phyloP scores from a whole-genome alignment of 2,329 filamentous ascomycete genomes.

The Tolypocladium endophyticum region DNA sequence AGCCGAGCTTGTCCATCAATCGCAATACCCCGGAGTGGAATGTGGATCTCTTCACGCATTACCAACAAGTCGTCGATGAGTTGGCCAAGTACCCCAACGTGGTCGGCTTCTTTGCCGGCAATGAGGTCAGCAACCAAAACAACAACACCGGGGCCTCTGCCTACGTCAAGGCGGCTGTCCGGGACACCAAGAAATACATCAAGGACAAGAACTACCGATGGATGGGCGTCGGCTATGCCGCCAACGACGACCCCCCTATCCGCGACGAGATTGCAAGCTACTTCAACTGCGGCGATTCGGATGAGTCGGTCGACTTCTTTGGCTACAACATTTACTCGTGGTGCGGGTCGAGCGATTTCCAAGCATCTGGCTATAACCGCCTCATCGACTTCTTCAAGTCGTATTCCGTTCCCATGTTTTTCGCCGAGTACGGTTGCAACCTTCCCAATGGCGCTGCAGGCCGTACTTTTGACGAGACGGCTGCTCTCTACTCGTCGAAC shows the following conservation, averaged over 20 bases:
- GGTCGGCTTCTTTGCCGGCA: constrained; percentile 96
- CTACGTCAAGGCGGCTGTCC: constrained; percentile 95
- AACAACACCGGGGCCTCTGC: constrained; percentile 87
- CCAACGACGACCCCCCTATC: constrained; percentile 81
- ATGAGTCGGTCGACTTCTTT: constrained; percentile 82
- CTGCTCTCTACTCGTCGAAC: constrained; percentile 62
- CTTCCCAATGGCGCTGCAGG: constrained; percentile 44
- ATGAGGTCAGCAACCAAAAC: constrained; percentile 84
- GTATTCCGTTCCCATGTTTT: constrained; percentile 94
- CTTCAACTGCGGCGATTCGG: constrained; percentile 74
- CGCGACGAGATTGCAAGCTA: constrained; percentile 76
- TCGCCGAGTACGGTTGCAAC: constrained; percentile 98
- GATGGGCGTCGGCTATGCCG: constrained; percentile 90
- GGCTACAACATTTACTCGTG: constrained; percentile 99
- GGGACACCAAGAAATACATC: constrained; percentile 93
- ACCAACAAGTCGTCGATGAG: constrained; percentile 73
- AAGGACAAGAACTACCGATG: constrained; percentile 67
- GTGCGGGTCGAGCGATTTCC: constrained; percentile 78
- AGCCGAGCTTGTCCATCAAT: constrained; percentile 77
- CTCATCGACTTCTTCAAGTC: constrained; percentile 78
- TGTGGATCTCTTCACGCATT: constrained; percentile 65
- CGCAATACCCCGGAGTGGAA: constrained; percentile 75
- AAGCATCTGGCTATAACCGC: constrained; percentile 66
- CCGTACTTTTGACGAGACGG: constrained; percentile 78
- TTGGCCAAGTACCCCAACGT: constrained; percentile 79